phyloP scores from a whole-genome alignment of 2,329 filamentous ascomycete species.

The Fusarium nisikadoi region DNA sequence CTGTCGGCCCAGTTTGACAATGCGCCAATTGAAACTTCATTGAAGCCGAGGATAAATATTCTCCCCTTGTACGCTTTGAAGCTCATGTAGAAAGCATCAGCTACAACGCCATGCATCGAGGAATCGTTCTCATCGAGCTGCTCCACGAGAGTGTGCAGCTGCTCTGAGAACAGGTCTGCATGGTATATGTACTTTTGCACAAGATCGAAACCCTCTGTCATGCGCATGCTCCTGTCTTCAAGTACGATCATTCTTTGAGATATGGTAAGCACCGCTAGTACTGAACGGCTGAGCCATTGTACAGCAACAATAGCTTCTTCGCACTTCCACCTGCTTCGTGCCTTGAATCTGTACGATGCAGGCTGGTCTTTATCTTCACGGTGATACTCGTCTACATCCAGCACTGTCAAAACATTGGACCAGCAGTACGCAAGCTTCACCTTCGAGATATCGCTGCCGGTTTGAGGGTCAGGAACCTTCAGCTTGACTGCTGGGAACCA shows the following conservation, averaged over 20 bases:
- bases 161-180: constrained; percentile 86
- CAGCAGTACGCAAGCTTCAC: constrained; percentile 97
- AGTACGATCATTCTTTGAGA: constrained; percentile 93
- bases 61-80: constrained; percentile 95
- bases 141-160: constrained; percentile 86
- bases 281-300: constrained; percentile 95
- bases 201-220: constrained; percentile 94
- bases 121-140: constrained; percentile 86
- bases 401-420: constrained; percentile 95
- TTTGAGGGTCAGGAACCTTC: constrained; percentile 76
- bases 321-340: constrained; percentile 89
- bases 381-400: constrained; percentile 83
- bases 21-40: constrained; percentile 89
- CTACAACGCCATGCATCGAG: constrained; percentile 94
- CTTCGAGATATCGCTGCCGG: constrained; percentile 76
- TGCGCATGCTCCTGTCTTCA: constrained; percentile 87
- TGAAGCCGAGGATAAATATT: constrained; percentile 92
- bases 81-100: constrained; percentile 98
- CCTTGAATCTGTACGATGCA: constrained; percentile 79
- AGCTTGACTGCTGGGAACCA: constrained; percentile 98
- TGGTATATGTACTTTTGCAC: constrained; percentile 94
- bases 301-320: constrained; percentile 96
- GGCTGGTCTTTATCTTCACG: constrained; percentile 79
- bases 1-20: constrained; percentile 98
- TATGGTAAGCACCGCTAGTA: constrained; percentile 90